phyloP scores from a whole-genome alignment of 2,329 filamentous ascomycete species.

The Polychaeton citri region DNA sequence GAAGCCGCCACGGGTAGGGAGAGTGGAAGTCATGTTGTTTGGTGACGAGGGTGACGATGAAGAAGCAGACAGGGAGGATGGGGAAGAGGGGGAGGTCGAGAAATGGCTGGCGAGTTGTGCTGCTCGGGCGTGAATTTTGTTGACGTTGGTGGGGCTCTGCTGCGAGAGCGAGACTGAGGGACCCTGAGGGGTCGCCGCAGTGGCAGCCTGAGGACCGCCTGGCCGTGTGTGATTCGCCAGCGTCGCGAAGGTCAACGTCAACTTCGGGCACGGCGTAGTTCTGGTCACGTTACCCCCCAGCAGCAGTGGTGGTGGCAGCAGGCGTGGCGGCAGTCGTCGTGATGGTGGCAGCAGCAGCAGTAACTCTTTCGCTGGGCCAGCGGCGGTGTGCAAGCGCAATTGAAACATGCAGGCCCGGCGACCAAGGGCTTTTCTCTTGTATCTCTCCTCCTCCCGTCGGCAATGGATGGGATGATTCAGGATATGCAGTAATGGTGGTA shows the following conservation, averaged over 20 bases:
- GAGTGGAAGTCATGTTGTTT: slow-evolving; percentile 4
- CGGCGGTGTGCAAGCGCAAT: background rate
- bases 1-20: slow-evolving; percentile 16
- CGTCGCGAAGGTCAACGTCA: too few species aligned
- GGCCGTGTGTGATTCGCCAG: too few species aligned
- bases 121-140: slow-evolving; percentile 7
- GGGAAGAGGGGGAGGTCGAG: slow-evolving; percentile 7
- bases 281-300: too few species aligned
- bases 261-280: too few species aligned
- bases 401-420: background rate
- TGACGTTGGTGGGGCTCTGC: slow-evolving; percentile 14
- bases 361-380: background rate
- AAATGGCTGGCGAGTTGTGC: slow-evolving; percentile 12
- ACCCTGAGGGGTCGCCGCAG: too few species aligned
- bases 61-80: slow-evolving; percentile 1
- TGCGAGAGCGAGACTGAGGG: slow-evolving; percentile 7
- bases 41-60: slow-evolving; percentile 2
- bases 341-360: background rate
- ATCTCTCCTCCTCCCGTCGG: too few species aligned
- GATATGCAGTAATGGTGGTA: too few species aligned
- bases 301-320: too few species aligned
- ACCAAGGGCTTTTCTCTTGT: too few species aligned
- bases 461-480: too few species aligned
- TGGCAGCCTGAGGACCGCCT: too few species aligned
- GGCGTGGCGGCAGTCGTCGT: background rate